Conservation (phyloP, 164 flowering plant genomes). For the Berberis vulgaris region DNA sequence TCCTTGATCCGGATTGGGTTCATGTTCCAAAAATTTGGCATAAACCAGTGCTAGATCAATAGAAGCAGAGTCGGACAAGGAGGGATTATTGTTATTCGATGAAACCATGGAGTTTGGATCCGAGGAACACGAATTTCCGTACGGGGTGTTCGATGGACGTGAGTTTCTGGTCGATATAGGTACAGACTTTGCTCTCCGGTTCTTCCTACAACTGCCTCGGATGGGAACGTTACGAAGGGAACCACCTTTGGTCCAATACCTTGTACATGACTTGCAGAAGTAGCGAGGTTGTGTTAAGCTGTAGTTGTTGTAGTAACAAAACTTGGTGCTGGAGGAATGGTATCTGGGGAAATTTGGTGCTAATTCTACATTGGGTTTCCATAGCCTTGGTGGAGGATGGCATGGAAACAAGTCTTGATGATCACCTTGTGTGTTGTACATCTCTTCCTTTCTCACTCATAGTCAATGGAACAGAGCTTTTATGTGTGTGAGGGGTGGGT, state of each 20-base stretch:
- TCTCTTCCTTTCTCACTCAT: background rate
- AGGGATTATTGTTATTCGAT: background rate
- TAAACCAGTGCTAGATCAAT: conserved; percentile 57
- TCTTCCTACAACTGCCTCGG: conserved; percentile 58
- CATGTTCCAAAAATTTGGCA: conserved; percentile 42
- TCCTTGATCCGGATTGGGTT: conserved; percentile 5
- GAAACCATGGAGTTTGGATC: background rate
- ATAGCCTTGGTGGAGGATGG: conserved; percentile 13
- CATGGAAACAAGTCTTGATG: conserved; percentile 3
- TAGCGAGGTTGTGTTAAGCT: conserved; percentile 60
- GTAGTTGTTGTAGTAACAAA: conserved; percentile 67
- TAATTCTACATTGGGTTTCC: conserved; percentile 40
- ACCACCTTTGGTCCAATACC: conserved; percentile 70
- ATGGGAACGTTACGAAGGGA: conserved; percentile 52
- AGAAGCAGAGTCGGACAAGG: conserved; percentile 10
- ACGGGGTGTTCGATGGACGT: background rate
- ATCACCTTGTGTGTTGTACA: background rate
- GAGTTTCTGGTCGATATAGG: background rate
- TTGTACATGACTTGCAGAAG: conserved; percentile 55
- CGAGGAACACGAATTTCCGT: background rate
- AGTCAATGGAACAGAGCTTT: background rate
- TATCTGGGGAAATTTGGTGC: conserved; percentile 54
- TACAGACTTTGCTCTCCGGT: conserved; percentile 23
- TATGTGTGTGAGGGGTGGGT: conserved; percentile 1
- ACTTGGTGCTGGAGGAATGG: conserved; percentile 50